These are phyloP conservation scores for Xylaria curta DNA, from an alignment of 495 filamentous ascomycete genomes.

Conservation along the genomic window DNA sequence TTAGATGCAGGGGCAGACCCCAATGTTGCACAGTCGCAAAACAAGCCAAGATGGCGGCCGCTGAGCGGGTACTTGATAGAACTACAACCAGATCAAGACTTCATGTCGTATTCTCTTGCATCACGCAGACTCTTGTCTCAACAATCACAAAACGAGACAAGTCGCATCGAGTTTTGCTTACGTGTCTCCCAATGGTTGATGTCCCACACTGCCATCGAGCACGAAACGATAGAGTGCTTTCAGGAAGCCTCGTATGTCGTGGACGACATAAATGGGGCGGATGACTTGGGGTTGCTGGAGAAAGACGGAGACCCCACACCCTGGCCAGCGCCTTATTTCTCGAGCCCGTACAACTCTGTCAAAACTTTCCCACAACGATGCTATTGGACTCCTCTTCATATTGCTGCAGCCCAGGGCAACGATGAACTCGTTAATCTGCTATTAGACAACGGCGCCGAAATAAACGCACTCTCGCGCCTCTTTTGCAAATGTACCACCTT, in stretches of 20 bases:
- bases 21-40: slow-evolving; percentile 4
- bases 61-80: background rate
- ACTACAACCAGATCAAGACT: background rate
- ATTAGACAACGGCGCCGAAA: slow-evolving; percentile 38
- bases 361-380: slow-evolving; percentile 6
- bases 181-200: background rate
- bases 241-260: background rate
- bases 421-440: slow-evolving; percentile 39
- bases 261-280: background rate
- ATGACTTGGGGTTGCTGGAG: background rate
- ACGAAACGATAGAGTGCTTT: background rate
- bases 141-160: background rate
- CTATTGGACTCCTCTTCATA: slow-evolving; percentile 44
- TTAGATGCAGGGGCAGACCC: slow-evolving; percentile 27
- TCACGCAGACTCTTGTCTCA: background rate
- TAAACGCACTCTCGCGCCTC: slow-evolving; percentile 31
- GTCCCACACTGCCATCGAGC: background rate
- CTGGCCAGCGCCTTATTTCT: background rate
- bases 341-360: background rate
- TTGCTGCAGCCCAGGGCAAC: slow-evolving; percentile 45
- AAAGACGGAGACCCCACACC: background rate
- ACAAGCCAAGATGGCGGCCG: background rate
- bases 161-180: background rate
- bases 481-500: slow-evolving; percentile 42
- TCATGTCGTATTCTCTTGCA: background rate